Evolutionary conservation across 768 basidiomycete species (phyloP), one percentile per base, ranked within the genome.

Genomic region (Amanita rubescens): DNA sequence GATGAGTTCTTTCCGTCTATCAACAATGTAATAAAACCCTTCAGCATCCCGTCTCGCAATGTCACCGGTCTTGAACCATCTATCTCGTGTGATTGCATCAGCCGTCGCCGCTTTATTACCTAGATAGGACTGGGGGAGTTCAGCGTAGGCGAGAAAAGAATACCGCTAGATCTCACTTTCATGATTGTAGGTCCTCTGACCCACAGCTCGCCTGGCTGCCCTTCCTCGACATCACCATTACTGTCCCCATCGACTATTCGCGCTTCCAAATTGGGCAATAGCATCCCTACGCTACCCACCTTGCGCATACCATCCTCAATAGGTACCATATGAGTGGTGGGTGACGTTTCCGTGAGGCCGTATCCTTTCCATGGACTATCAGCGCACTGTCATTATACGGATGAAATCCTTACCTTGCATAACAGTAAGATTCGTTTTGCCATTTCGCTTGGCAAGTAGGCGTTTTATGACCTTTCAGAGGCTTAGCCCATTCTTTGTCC

Each of bases 51-150:
- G 68, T 15, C 75, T 64, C 1, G 79, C 87, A 47, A 94, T 79
- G 64, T 95, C 93, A 1, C 93, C 91, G 0, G 92, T 94, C 74
- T 87, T 90, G 71, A 92, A 84, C 90, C 90, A 96, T 3, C 81
- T 77, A 46, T 90, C 85, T 0, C 67, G 66, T 0, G 85, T 88
- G 58, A 94, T 84, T 5, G 83, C 68, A 12, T 81, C 76, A 20
- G 71, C 68, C 1, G 90, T 94, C 3, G 91, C 90, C 27, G 71
- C 69, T 2, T 73, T 69, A 56, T 94, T 90, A 59, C 82, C 83
- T 57, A 86, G 67, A 61, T 94, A 94, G 9, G 91, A 89, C 82
- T 84, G 51, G 2, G 24, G 27, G 14, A 45, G 17, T 8, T 53
- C 19, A 51, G 43, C 19, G 27, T 19, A 34, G 25, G 32, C 30